Evolutionary conservation across 2,329 filamentous ascomycete genomes (phyloP), one percentile per base, ranked within the genome.

Genomic region (Fusarium siculi): DNA sequence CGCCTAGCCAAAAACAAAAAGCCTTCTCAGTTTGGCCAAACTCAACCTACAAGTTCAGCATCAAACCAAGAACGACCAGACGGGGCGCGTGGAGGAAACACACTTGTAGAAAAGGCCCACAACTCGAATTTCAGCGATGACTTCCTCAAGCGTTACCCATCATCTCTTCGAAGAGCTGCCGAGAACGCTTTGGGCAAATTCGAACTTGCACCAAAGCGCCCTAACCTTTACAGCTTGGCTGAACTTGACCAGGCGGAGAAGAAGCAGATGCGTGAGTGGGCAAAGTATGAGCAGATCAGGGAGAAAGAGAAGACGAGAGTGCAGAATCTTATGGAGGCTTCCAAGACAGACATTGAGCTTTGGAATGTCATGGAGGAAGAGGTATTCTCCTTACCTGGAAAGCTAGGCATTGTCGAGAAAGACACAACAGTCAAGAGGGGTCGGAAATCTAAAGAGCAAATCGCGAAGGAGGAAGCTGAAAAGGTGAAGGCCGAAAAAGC

Each of bases 351-450:
- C 74, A 81, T 86, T 25, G 88, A 89, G 56, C 83, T 94, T 15
- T 95, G 93, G 92, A 80, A 88, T 11, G 80, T 92, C 7, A 84
- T 95, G 78, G 89, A 93, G 68, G 79, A 83, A 9, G 88, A 94
- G 56, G 90, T 95, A 18, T 93, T 95, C 74, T 84, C 86, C 3
- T 81, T 91, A 70, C 87, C 92, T 1, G 78, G 81, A 7, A 86
- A 83, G 66, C 81, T 94, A 25, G 87, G 90, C 16, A 83, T 93
- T 18, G 78, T 83, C 59, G 79, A 82, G 32, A 57, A 42, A 15
- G 39, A 37, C 2, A 39, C 34, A 42, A 12, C 25, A 42, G 54
- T 28, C 4, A 66, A 62, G 34, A 73, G 32, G 23, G 47, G 39
- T 7, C 58, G 68, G 4, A 76, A 69, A n/a, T 32, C 67, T 5